Evolutionary conservation across 768 basidiomycete genomes (phyloP).

Genomic region (Amanita subjunquillea): DNA sequence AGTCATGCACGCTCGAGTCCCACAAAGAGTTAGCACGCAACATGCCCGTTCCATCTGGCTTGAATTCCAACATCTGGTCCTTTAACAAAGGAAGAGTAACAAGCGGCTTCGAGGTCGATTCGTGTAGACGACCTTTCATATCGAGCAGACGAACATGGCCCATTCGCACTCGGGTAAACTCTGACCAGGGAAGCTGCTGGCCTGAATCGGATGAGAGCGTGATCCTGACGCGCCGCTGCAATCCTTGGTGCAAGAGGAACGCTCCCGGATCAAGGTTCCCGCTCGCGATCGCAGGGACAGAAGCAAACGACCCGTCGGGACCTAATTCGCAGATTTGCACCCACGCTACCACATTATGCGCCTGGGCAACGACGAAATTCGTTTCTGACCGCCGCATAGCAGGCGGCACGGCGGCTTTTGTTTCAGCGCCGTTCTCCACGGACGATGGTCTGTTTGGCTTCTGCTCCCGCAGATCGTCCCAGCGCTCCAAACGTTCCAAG

Average conservation of each 20-base stretch:
- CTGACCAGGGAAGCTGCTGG: slow-evolving; percentile 78
- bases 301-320: slow-evolving; percentile 73
- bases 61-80: slow-evolving; percentile 67
- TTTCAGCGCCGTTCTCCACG: slow-evolving; percentile 26
- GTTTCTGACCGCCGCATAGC: slow-evolving; percentile 88
- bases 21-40: slow-evolving; percentile 69
- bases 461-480: slow-evolving; percentile 89
- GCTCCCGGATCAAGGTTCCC: slow-evolving; percentile 71
- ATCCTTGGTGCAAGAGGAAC: slow-evolving; percentile 86
- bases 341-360: slow-evolving; percentile 86
- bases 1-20: slow-evolving; percentile 92
- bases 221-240: slow-evolving; percentile 76
- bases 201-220: slow-evolving; percentile 84
- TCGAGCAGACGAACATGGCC: slow-evolving; percentile 84
- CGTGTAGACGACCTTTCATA: slow-evolving; percentile 71
- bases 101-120: slow-evolving; percentile 61
- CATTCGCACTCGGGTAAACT: slow-evolving; percentile 63
- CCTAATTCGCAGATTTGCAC: slow-evolving; percentile 81
- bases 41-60: slow-evolving; percentile 71
- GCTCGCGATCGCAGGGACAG: slow-evolving; percentile 74
- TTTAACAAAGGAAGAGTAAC: slow-evolving; percentile 67
- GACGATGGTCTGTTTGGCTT: slow-evolving; percentile 33
- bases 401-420: slow-evolving; percentile 34
- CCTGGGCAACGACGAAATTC: slow-evolving; percentile 81
- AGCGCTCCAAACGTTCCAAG: slow-evolving; percentile 80